These are phyloP conservation scores for Lenzites betulinus DNA, from an alignment of 768 basidiomycete genomes.

Conservation along the genomic window DNA sequence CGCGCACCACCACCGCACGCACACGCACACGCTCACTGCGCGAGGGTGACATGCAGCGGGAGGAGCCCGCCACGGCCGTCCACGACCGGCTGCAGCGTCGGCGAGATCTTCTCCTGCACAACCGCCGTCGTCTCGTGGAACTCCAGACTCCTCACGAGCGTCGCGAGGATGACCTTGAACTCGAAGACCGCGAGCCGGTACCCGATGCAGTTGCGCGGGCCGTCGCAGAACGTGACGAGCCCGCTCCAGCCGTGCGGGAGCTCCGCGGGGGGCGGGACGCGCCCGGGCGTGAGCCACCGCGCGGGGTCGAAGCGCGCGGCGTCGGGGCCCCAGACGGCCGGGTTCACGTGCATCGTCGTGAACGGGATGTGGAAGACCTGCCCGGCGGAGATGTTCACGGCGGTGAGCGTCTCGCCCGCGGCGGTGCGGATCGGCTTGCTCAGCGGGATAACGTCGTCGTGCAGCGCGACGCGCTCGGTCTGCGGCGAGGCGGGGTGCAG, in stretches of 20 bases:
- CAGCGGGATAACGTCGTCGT: slow-evolving; percentile 47
- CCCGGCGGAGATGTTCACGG: slow-evolving; percentile 38
- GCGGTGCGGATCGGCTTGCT: slow-evolving; percentile 34
- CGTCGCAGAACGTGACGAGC: slow-evolving; percentile 43
- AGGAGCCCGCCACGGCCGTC: slow-evolving; percentile 33
- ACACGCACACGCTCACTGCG: slow-evolving; percentile 9
- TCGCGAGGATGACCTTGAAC: slow-evolving; percentile 43
- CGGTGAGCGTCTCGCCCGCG: slow-evolving; percentile 30
- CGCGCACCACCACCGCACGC: neutral
- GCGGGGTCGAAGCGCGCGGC: slow-evolving; percentile 40
- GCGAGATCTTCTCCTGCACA: slow-evolving; percentile 35
- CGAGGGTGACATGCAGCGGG: slow-evolving; percentile 27
- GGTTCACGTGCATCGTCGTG: slow-evolving; percentile 36
- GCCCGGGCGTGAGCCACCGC: slow-evolving; percentile 39
- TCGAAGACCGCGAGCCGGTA: slow-evolving; percentile 42
- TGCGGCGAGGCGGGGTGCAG: slow-evolving; percentile 43
- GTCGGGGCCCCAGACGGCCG: slow-evolving; percentile 40
- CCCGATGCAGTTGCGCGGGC: slow-evolving; percentile 45
- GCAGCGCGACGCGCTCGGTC: slow-evolving; percentile 41
- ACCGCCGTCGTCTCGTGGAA: slow-evolving; percentile 39
- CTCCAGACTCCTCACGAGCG: slow-evolving; percentile 39
- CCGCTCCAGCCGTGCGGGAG: slow-evolving; percentile 42
- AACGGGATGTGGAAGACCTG: slow-evolving; percentile 38
- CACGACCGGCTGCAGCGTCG: slow-evolving; percentile 39
- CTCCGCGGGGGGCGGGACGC: slow-evolving; percentile 31